Evolutionary conservation across 139 green algal species (phyloP), one percentile per base, ranked within the genome.

Genomic region (Pseudopediastrum boryanum): DNA sequence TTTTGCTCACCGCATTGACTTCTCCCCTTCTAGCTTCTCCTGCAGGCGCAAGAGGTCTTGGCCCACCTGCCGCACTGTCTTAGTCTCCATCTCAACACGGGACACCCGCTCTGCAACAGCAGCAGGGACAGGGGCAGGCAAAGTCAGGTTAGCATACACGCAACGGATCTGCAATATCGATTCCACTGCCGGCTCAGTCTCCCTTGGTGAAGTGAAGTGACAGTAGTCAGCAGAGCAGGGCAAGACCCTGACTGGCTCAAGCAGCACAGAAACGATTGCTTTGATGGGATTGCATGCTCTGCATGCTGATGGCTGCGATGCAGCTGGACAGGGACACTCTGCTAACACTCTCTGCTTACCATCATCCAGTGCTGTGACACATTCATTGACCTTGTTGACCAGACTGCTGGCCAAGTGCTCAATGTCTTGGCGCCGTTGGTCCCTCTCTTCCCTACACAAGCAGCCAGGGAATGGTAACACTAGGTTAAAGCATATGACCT

Each of bases 381-480:
- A 90, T 61, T 91, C 86, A 69, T 92, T 90, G 74, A 93, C 85
- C 83, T 92, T 94, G 67, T 62, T 67, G 10, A 88, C 83, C 29
- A 94, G 48, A 68, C 69, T 90, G 35, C 83, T 81, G 16, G 86
- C 86, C 4, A 93, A 66, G 75, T 92, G 85, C 67, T 94, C 89
- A 54, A 94, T 89, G 73, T 94, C 89, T 31, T 66, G 77, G 33
- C 85, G 74, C 4, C 91, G 81, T 62, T 93, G 84, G 33, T 94
- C 88, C 13, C 88, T 85, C 85, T 95, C 91, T 75, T 94, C 91
- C 80, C 89, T 91, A 74, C 72, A 84, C n/a, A n/a, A n/a, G n/a
- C n/a, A n/a, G n/a, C n/a, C n/a, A n/a, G n/a, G n/a, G n/a, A n/a
- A n/a, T n/a, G n/a, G n/a, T n/a, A n/a, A n/a, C n/a, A n/a, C n/a